These are phyloP conservation scores for Plicaturopsis crispa DNA, from an alignment of 768 basidiomycete genomes.

Conservation along the genomic window DNA sequence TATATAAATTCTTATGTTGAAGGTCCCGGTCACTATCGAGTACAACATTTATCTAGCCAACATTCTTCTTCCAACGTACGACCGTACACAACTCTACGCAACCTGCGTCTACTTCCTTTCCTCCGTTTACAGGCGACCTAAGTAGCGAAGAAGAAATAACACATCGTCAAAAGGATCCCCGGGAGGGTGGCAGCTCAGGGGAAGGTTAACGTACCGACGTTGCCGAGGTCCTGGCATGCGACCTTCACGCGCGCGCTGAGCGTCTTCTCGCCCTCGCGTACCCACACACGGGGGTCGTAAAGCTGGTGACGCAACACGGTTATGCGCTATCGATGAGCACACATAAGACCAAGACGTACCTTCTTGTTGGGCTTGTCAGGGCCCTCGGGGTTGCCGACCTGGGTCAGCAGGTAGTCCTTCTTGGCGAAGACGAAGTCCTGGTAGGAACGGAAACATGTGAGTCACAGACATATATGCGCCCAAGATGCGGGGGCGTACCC, in stretches of 20 bases:
- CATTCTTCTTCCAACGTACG: too few species aligned
- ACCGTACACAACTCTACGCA: too few species aligned
- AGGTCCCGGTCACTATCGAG: too few species aligned
- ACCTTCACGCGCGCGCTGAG: conserved; percentile 81
- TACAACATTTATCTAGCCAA: too few species aligned
- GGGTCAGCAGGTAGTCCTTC: conserved; percentile 80
- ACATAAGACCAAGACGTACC: conserved; percentile 26
- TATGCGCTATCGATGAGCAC: conserved; percentile 4
- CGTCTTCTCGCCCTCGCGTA: conserved; percentile 97
- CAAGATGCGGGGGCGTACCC: conserved; percentile 32
- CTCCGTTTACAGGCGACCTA: too few species aligned
- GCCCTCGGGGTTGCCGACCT: conserved; percentile 97
- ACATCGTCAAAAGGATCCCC: too few species aligned
- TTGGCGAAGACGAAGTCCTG: conserved; percentile 83
- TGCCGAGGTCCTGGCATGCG: conserved; percentile 88
- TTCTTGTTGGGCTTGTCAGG: conserved; percentile 99
- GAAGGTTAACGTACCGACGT: conserved; percentile 40
- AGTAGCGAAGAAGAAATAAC: too few species aligned
- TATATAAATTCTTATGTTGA: too few species aligned
- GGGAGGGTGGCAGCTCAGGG: too few species aligned
- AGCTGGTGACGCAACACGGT: conserved; percentile 31
- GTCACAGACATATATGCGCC: not conserved
- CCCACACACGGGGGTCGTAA: conserved; percentile 98
- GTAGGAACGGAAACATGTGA: conserved; percentile 1
- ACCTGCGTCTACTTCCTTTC: too few species aligned